Evolutionary conservation across 139 green algal species (phyloP), one percentile per base, ranked within the genome.

Genomic region (Chlamydomonas incerta): DNA sequence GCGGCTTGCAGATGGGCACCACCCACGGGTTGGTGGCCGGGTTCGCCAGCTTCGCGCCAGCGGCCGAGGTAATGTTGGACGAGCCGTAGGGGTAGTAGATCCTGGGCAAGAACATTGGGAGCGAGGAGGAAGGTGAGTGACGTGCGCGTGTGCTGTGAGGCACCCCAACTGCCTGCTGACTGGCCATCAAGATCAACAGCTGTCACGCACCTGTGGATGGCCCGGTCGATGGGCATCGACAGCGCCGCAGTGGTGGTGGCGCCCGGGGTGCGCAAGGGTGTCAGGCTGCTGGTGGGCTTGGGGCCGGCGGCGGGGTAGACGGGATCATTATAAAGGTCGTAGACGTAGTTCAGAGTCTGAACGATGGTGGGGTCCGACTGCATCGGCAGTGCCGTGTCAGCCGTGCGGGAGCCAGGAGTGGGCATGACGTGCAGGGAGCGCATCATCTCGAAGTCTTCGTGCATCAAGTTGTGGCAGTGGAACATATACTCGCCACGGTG

Each of bases 381-480:
- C 72, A 77, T 62, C 26, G 72, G 46, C 46, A 77, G 72, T 1
- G 72, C 72, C 31, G 72, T 77, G 46, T 13, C n/a, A 31, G 26
- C 31, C 29, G 28, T 63, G 11, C 47, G 26, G 46, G 41, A 29
- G 10, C 20, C 72, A 17, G 13, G 9, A 1, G 46, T 62, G 10
- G 34, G 28, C 8, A 29, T 52, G 18, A n/a, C 60, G 24, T 66
- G 11, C 2, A 23, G 8, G 5, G 55, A 31, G 55, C 72, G 72
- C 72, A 81, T 81, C 73, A 81, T 81, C 73, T 69, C 73, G 24
- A 75, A 60, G 14, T 75, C 70, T 21, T 68, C 74, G 18, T 82
- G 74, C 34, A 82, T 33, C 58, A 82, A 58, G 57, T 82, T 82
- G 74, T 82, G 74, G 74, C 74, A 82, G 58, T 82, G 74, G 74